Evolutionary conservation across 225 moss, liverwort and hornwort species (phyloP).

Genomic region (Asterella californica): DNA sequence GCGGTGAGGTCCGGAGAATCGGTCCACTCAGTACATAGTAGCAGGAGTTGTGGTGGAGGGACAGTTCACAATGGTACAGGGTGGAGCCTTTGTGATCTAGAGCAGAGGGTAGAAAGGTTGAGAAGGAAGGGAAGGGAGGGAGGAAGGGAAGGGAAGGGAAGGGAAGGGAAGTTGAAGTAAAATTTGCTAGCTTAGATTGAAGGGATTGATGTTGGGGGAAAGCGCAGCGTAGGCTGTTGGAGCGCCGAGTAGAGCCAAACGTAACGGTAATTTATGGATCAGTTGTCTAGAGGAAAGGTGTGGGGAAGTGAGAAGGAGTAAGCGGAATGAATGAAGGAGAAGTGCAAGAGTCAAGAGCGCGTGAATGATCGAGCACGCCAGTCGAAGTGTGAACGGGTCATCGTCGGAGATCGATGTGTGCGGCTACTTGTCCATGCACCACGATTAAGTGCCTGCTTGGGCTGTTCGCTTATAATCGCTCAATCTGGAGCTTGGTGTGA

Average conservation of each 20-base stretch:
- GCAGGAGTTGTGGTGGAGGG: no score
- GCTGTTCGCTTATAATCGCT: not conserved
- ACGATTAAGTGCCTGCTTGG: not conserved
- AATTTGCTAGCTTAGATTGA: no score
- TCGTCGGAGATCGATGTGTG: not conserved
- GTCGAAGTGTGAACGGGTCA: not conserved
- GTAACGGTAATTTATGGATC: conserved; percentile 16
- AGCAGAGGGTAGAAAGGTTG: no score
- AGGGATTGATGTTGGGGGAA: not conserved
- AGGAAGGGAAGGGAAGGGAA: no score
- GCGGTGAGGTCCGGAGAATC: no score
- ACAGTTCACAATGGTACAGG: no score
- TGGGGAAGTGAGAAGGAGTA: not conserved
- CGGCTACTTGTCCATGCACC: not conserved
- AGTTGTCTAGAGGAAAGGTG: not conserved
- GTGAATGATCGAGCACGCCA: not conserved
- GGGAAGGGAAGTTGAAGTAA: not conserved
- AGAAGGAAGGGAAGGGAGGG: not conserved
- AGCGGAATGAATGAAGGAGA: not conserved
- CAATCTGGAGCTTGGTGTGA: not conserved
- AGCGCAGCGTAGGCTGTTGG: no score
- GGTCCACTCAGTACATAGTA: no score
- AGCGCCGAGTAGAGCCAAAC: not conserved
- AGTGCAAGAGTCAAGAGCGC: conserved; percentile 13
- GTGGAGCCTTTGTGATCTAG: no score